These are phyloP conservation scores for Chloranthus sessilifolius DNA, from an alignment of 164 flowering plant species.

Conservation along the genomic window DNA sequence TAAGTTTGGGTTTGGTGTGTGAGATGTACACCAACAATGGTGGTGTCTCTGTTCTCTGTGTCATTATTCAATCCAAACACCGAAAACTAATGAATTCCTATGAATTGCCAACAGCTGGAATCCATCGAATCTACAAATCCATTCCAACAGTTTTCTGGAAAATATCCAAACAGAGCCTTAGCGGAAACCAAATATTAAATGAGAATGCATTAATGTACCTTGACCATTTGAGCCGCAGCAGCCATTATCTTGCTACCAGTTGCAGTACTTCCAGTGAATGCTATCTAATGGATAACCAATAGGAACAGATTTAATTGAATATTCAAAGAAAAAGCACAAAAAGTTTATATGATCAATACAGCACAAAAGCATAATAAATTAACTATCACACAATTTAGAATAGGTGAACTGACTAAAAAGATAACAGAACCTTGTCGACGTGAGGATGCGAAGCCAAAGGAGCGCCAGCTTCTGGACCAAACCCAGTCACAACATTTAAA, in stretches of 20 bases:
- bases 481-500: conserved; percentile 81
- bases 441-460: conserved; percentile 91
- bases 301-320: background rate
- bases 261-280: conserved; percentile 89
- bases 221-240: conserved; percentile 82
- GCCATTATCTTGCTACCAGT: conserved; percentile 91
- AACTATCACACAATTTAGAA: background rate
- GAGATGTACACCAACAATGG: too few species aligned
- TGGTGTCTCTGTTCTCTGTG: too few species aligned
- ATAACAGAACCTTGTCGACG: conserved; percentile 74
- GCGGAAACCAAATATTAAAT: background rate
- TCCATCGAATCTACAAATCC: too few species aligned
- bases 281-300: conserved; percentile 48
- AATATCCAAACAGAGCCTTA: background rate
- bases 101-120: too few species aligned
- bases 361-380: conserved; percentile 4
- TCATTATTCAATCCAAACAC: too few species aligned
- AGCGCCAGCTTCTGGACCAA: conserved; percentile 95
- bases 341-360: background rate
- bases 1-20: too few species aligned
- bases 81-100: too few species aligned
- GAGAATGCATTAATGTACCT: conserved; percentile 38
- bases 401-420: conserved; percentile 3
- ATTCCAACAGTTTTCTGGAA: too few species aligned
- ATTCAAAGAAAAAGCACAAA: background rate